Evolutionary conservation across 2,329 filamentous ascomycete genomes (phyloP).

Genomic region (Talaromyces sp.): DNA sequence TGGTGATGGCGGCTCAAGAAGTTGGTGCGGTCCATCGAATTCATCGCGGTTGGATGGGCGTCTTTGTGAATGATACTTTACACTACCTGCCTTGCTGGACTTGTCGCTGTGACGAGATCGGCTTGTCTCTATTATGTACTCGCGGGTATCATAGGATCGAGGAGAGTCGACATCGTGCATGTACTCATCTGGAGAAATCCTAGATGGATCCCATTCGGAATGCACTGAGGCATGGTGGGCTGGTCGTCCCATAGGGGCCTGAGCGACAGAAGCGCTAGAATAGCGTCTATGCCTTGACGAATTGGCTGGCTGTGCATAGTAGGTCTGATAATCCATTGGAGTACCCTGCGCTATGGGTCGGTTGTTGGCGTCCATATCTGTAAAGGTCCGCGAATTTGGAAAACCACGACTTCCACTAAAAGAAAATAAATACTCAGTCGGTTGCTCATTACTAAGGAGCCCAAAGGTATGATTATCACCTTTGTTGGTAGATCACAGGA

Average conservation of each 20-base stretch:
- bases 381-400: slow-evolving; percentile 27
- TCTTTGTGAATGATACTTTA: slow-evolving; percentile 52
- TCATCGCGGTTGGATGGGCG: slow-evolving; percentile 79
- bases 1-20: slow-evolving; percentile 68
- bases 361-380: slow-evolving; percentile 27
- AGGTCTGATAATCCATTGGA: slow-evolving; percentile 31
- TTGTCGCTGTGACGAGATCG: slow-evolving; percentile 33
- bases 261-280: slow-evolving; percentile 30
- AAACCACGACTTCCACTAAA: slow-evolving; percentile 32
- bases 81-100: slow-evolving; percentile 24
- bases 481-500: slow-evolving; percentile 37
- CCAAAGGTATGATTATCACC: slow-evolving; percentile 25
- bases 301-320: slow-evolving; percentile 29
- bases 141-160: slow-evolving; percentile 31
- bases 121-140: slow-evolving; percentile 35
- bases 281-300: slow-evolving; percentile 28
- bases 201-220: slow-evolving; percentile 33
- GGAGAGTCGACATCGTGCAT: slow-evolving; percentile 33
- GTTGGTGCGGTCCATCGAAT: slow-evolving; percentile 83
- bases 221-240: slow-evolving; percentile 30
- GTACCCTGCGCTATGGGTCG: slow-evolving; percentile 22
- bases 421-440: slow-evolving; percentile 20
- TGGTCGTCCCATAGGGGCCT: slow-evolving; percentile 31
- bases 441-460: neutral
- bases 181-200: slow-evolving; percentile 30